Base-by-base conservation (phyloP, 495 filamentous ascomycete genomes). In the Xylaria grammica region DNA sequence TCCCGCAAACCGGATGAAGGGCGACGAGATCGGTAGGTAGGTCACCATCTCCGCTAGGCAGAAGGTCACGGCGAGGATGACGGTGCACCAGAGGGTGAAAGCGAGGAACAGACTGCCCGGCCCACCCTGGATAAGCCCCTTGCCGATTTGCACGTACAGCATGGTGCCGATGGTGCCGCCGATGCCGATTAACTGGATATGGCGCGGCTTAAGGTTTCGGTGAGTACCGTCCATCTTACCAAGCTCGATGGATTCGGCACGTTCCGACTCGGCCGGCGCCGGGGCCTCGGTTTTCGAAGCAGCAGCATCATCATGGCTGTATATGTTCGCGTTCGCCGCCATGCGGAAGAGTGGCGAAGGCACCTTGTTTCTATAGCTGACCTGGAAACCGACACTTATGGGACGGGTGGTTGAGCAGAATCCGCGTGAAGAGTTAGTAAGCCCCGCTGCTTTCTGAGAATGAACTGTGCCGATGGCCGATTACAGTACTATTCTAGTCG, bases 91-190 rank as follows among this genome's bases (percentile, higher is more conserved):
- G 63, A 92, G 78, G 0, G 87, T 84, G 70, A 93, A 94, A 15
- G 89, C 92, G 36, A 95, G 73, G 68, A 94, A 92, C 62, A 94
- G 75, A 66, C 86, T 91, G 2, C 71, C 91, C 20, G 92, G 92
- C 0, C 92, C 92, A 45, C 91, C 91, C 34, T 90, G 79, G 24
- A 90, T 77, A 54, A 93, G 69, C 1, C 84, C 84, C 22, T 76
- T 78, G 19, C 91, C 92, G 58, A 95, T 93, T 65, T 89, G 82
- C 9, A 91, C 87, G 75, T 87, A 92, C 1, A 92, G 76, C 1
- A 85, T 88, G 1, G 90, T 92, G 17, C 90, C 90, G 69, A 92
- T 92, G 6, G 88, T 88, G 17, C 75, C 76, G 26, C 62, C 72
- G 51, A 70, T 77, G 65, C 80, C 82, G 54, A 84, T 84, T 42